Base-by-base conservation (phyloP, 2,329 filamentous ascomycete species). In the Fragosphaeria purpurea region DNA sequence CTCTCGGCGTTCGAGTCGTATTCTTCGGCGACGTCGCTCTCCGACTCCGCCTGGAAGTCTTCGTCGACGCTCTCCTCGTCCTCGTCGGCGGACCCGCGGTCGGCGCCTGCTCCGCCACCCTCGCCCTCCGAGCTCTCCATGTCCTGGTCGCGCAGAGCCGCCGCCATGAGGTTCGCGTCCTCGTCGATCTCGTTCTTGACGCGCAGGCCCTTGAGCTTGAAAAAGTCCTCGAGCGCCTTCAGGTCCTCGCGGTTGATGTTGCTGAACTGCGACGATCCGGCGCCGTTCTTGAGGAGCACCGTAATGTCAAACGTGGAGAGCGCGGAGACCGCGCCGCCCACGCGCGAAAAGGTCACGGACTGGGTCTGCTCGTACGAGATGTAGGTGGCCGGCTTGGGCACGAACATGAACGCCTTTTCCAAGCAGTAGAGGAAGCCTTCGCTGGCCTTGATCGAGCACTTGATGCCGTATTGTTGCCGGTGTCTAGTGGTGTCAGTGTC, bases 361-460 rank as follows among this genome's bases (percentile, higher is more conserved):
- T 87, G 80, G 38, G 94, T 86, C 62, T 95, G 88, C 62, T 98
- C 93, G 70, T 95, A 94, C 54, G 88, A 86, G 54, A 98, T 91
- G 70, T 97, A 98, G 1, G 91, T 96, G 12, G 93, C 90, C 1
- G 93, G 93, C 72, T 98, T 98, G 35, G 93, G 93, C 12, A 98
- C 93, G 66, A 98, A 98, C 80, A 98, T 94, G 68, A 98, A 95
- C 7, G 90, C 91, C 71, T 96, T 96, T 69, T 98, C 93, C 58
- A 98, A 73, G 66, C 90, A 96, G 78, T 95, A 98, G 47, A 98
- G 74, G 64, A 95, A 90, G 54, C 94, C 93, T 71, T 98, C 93
- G 67, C 94, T 96, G 49, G 94, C 94, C 71, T 98, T 98, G 80
- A 98, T 96, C n/a, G 90, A 95, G 69, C 93, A 98, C 72, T 98